phyloP scores from a whole-genome alignment of 2,329 filamentous ascomycete species.

The Tetracladium maxilliforme region DNA sequence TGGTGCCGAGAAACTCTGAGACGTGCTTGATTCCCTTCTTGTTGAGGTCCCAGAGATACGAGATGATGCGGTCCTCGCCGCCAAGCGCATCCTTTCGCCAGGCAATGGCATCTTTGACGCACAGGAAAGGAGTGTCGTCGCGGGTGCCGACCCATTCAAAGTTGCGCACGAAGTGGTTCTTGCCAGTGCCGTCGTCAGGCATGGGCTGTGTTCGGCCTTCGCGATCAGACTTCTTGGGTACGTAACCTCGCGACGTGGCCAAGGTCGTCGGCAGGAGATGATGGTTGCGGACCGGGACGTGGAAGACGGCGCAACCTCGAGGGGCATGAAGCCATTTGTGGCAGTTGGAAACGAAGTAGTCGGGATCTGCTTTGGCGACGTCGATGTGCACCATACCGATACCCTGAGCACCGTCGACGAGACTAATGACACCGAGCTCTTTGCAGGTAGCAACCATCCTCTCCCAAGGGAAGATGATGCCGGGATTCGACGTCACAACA shows the following conservation, averaged over 20 bases:
- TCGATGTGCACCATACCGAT: conserved; percentile 67
- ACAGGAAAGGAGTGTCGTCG: conserved; percentile 59
- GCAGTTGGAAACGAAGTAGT: conserved; percentile 79
- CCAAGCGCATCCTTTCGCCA: conserved; percentile 58
- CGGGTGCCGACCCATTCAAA: conserved; percentile 69
- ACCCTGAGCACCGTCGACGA: conserved; percentile 76
- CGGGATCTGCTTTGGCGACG: conserved; percentile 50
- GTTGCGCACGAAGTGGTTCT: conserved; percentile 47
- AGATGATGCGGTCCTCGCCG: conserved; percentile 55
- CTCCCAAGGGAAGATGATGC: conserved; percentile 68
- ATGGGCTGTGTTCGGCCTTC: conserved; percentile 24
- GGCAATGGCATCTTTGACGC: conserved; percentile 53
- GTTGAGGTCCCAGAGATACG: conserved; percentile 49
- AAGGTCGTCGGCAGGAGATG: conserved; percentile 56
- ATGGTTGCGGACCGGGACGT: conserved; percentile 68
- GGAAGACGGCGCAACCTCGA: conserved; percentile 66
- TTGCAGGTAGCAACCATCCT: conserved; percentile 47
- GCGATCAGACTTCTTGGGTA: conserved; percentile 23
- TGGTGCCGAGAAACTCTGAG: conserved; percentile 51
- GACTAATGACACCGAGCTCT: conserved; percentile 51
- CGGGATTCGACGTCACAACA: conserved; percentile 64
- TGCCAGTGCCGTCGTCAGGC: conserved; percentile 22
- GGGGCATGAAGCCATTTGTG: conserved; percentile 86
- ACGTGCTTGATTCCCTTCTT: conserved; percentile 44
- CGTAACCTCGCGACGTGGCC: conserved; percentile 70